Percentiles rank a stretch among this genome's conserved stretches.
Conservation (phyloP, 257 asterid species). For the Haberlea rhodopensis region DNA sequence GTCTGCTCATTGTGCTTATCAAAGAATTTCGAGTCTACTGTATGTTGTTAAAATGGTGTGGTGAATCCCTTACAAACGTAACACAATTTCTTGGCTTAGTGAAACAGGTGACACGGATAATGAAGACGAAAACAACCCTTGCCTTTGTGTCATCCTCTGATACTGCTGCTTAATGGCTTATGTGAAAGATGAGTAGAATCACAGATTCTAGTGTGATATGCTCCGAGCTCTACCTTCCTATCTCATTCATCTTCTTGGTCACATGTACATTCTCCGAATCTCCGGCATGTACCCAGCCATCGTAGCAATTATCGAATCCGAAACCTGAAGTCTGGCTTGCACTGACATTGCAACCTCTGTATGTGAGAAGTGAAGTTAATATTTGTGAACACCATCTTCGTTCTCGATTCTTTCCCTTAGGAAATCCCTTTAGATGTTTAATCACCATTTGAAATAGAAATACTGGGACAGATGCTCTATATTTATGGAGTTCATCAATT, state of each 20-base stretch:
- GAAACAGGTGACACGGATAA: constrained; percentile 59
- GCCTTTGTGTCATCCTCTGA: constrained; percentile 74
- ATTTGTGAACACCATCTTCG: too few species aligned
- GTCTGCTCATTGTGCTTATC: not conserved
- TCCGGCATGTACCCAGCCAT: too few species aligned
- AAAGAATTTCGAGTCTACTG: not conserved
- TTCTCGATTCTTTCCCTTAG: too few species aligned
- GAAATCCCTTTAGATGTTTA: too few species aligned
- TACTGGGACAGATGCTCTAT: not conserved
- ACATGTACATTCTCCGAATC: not conserved
- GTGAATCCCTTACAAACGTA: constrained; percentile 10
- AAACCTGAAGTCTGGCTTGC: not conserved
- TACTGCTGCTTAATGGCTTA: constrained; percentile 14
- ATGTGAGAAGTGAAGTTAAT: not conserved
- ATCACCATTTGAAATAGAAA: too few species aligned
- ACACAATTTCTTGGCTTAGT: constrained; percentile 30
- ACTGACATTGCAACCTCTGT: not conserved
- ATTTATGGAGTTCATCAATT: not conserved
- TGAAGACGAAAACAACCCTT: constrained; percentile 61
- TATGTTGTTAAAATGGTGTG: not conserved
- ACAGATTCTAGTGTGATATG: not conserved
- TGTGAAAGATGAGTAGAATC: not conserved
- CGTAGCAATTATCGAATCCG: not conserved
- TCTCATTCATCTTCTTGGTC: not conserved
- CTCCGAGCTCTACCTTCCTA: not conserved